phyloP scores from a whole-genome alignment of 179 eudicot species.

The Beta corolliflora region DNA sequence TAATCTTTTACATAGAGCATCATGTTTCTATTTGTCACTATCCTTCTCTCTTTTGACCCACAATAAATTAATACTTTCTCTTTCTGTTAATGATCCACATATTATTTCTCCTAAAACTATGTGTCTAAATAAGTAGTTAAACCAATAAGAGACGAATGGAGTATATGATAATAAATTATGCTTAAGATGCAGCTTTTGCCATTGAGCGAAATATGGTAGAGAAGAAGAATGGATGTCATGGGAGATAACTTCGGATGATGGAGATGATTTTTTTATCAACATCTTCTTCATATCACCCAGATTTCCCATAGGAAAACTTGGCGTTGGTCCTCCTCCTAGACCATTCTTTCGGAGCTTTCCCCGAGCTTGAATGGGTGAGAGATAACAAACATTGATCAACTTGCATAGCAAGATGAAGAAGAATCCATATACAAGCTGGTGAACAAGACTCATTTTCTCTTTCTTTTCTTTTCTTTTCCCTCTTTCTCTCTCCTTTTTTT shows the following conservation, averaged over 20 bases:
- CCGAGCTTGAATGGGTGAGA: slow-evolving; percentile 44
- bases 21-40: too few species aligned
- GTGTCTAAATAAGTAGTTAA: too few species aligned
- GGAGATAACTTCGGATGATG: slow-evolving; percentile 31
- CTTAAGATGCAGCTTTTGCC: slow-evolving; percentile 77
- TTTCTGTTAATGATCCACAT: too few species aligned
- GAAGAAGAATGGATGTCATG: slow-evolving; percentile 74
- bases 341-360: slow-evolving; percentile 56
- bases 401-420: slow-evolving; percentile 39
- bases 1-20: too few species aligned
- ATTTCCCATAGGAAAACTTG: slow-evolving; percentile 77
- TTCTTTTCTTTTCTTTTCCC: too few species aligned
- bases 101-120: too few species aligned
- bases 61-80: too few species aligned
- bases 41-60: too few species aligned
- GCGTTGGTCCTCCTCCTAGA: slow-evolving; percentile 59
- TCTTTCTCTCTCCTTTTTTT: background rate
- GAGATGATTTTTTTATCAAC: slow-evolving; percentile 13
- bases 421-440: slow-evolving; percentile 11
- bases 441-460: background rate
- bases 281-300: slow-evolving; percentile 49
- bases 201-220: slow-evolving; percentile 74
- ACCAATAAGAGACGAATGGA: too few species aligned
- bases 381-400: slow-evolving; percentile 44
- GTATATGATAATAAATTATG: too few species aligned